A percentile compares a stretch with the other conserved stretches of the same genome.
Conservation (phyloP, 1,284 basidiomycete genomes). For the Phlebopus sp. region DNA sequence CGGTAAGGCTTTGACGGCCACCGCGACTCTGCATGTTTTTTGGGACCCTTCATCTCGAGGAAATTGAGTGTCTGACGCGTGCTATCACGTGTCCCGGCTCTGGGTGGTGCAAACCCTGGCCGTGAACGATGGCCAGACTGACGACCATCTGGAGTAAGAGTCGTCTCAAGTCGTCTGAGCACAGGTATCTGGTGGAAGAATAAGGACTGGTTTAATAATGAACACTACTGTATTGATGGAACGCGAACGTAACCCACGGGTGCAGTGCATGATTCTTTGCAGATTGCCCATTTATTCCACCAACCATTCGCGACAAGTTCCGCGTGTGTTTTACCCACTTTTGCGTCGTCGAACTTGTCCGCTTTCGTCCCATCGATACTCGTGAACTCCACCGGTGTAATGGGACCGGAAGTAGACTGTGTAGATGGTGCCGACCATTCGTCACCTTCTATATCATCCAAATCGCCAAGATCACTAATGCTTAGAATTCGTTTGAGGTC, state of each 20-base stretch:
- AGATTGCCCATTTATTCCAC: slow-evolving; percentile 53
- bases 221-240: slow-evolving; percentile 10
- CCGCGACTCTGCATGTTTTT: slow-evolving; percentile 12
- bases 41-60: slow-evolving; percentile 8
- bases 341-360: slow-evolving; percentile 24
- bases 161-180: slow-evolving; percentile 46
- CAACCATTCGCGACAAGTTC: slow-evolving; percentile 56
- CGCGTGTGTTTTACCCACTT: slow-evolving; percentile 31
- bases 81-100: slow-evolving; percentile 9
- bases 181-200: slow-evolving; percentile 31
- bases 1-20: slow-evolving; percentile 4
- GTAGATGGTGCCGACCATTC: neutral
- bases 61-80: slow-evolving; percentile 15
- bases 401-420: neutral
- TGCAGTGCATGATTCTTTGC: slow-evolving; percentile 13
- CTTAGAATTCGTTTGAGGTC: slow-evolving; percentile 48
- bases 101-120: slow-evolving; percentile 26
- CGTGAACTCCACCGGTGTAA: neutral
- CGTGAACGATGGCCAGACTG: slow-evolving; percentile 26
- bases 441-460: slow-evolving; percentile 38
- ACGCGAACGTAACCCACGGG: slow-evolving; percentile 25
- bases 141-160: slow-evolving; percentile 42
- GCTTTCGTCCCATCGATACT: slow-evolving; percentile 4
- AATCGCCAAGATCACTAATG: slow-evolving; percentile 47
- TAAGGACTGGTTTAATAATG: slow-evolving; percentile 10